Evolutionary conservation across 1,139 yeast genomes (phyloP).

Genomic region (Yamadazyma pseudoaaseri): DNA sequence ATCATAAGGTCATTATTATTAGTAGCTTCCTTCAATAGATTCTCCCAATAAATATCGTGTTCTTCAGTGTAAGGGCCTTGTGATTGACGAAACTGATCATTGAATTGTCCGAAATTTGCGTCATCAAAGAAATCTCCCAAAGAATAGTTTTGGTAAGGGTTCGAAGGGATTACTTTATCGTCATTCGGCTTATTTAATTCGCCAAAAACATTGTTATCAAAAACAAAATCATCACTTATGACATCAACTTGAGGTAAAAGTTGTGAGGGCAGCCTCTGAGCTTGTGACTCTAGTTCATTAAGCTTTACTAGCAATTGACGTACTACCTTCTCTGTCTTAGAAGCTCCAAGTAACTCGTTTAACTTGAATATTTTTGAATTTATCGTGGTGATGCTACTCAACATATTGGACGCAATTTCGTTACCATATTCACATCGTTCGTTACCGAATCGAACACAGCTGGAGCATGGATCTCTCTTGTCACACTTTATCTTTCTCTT

Average conservation of each 20-base stretch:
- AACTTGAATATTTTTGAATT: neutral
- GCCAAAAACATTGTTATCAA: neutral
- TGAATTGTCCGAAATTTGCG: conserved; percentile 6
- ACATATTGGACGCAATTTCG: neutral
- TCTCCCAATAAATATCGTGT: neutral
- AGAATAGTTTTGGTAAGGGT: conserved; percentile 3
- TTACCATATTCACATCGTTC: conserved; percentile 2
- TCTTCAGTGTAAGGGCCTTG: conserved; percentile 3
- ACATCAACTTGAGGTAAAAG: neutral
- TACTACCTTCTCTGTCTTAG: neutral
- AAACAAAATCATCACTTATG: too few relatives aligned
- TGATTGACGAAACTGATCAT: conserved; percentile 3
- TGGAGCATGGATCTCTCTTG: conserved; percentile 35
- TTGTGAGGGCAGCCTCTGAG: neutral
- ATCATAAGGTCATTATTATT: neutral
- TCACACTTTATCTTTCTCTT: conserved; percentile 42
- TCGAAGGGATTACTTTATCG: neutral
- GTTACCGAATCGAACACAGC: conserved; percentile 31
- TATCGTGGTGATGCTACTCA: neutral
- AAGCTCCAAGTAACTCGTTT: neutral
- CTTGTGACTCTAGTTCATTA: neutral
- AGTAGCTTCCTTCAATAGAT: neutral
- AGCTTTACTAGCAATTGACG: neutral
- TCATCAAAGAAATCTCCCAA: conserved; percentile 8
- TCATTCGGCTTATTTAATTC: neutral